Evolutionary conservation across 2,329 filamentous ascomycete species (phyloP).

Genomic region (Fusarium chaquense): DNA sequence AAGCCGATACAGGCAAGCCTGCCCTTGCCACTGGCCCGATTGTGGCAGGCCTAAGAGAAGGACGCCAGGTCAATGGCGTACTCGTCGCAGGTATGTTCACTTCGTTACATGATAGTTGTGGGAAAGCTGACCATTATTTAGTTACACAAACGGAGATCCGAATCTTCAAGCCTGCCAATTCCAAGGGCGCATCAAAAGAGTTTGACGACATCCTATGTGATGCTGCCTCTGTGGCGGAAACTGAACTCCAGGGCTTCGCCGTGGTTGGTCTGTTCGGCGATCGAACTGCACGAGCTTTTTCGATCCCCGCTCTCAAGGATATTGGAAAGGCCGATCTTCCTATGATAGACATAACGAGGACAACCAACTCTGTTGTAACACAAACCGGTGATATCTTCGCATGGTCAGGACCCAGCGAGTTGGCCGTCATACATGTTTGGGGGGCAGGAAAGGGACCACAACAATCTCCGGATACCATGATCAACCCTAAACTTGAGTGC

Average conservation of each 20-base stretch:
- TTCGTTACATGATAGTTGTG: no score
- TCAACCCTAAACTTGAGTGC: conserved; percentile 79
- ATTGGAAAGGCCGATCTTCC: conserved; percentile 76
- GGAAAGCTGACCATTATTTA: conserved; percentile 55
- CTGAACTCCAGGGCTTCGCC: conserved; percentile 80
- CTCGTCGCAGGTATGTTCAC: conserved; percentile 76
- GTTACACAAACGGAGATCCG: conserved; percentile 78
- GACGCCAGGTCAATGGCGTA: conserved; percentile 81
- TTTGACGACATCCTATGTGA: conserved; percentile 89
- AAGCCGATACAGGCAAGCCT: conserved; percentile 79
- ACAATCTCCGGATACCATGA: conserved; percentile 76
- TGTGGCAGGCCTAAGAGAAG: conserved; percentile 81
- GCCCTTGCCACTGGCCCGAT: conserved; percentile 80
- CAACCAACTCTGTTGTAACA: conserved; percentile 76
- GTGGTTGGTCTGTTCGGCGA: conserved; percentile 89
- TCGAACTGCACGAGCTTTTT: conserved; percentile 81
- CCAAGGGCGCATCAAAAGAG: conserved; percentile 91
- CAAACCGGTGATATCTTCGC: conserved; percentile 84
- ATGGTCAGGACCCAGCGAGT: conserved; percentile 89
- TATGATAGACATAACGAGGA: conserved; percentile 79
- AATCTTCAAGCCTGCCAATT: conserved; percentile 85
- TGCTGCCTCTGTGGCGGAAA: conserved; percentile 79
- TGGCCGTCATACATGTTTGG: conserved; percentile 87
- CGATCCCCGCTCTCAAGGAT: conserved; percentile 89
- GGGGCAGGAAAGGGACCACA: conserved; percentile 76